Evolutionary conservation across 331 rosid species (phyloP).

Genomic region (Quercus tomentella): DNA sequence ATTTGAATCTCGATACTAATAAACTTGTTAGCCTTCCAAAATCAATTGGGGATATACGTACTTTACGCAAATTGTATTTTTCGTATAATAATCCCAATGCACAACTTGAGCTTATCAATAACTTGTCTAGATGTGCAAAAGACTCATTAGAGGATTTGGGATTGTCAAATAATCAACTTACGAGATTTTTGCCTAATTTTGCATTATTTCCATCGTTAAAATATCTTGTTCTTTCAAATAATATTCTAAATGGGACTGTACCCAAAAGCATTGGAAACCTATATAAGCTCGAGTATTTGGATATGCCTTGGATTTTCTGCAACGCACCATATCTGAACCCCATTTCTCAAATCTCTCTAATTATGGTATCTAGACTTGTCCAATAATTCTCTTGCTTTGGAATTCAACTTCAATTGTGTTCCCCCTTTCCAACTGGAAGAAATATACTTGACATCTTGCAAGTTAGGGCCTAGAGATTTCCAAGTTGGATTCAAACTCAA

Average conservation of each 20-base stretch:
- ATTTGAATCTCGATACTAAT: too few relatives aligned
- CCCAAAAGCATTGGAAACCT: neutral
- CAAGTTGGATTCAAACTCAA: neutral
- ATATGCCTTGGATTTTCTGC: neutral
- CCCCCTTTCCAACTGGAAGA: too few relatives aligned
- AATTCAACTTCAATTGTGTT: neutral
- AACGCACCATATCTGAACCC: neutral
- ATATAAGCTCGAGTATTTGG: neutral
- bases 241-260: neutral
- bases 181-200: neutral
- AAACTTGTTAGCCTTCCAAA: neutral
- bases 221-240: neutral
- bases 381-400: neutral
- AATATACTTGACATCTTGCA: too few relatives aligned
- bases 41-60: neutral
- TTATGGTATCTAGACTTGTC: neutral
- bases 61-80: rapidly evolving
- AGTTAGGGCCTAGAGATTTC: too few relatives aligned
- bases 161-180: too few relatives aligned
- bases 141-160: too few relatives aligned
- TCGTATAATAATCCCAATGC: neutral
- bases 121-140: too few relatives aligned
- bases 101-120: too few relatives aligned
- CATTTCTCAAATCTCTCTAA: conserved; percentile 2
- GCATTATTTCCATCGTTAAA: neutral